Base-by-base conservation (phyloP, 1,284 basidiomycete species). In the Laetiporus sulphureus region DNA sequence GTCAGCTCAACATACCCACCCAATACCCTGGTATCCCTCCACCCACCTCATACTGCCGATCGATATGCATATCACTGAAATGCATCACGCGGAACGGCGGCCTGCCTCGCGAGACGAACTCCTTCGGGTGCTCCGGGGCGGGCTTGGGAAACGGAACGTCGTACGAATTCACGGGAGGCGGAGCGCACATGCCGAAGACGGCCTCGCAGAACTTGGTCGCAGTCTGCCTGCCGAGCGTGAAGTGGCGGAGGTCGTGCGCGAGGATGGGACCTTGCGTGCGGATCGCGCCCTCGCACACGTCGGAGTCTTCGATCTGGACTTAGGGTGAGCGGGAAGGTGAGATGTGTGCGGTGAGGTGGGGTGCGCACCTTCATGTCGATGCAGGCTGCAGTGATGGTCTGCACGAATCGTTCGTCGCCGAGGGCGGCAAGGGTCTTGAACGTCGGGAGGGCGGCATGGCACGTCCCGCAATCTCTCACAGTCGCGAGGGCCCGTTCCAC, bases 61-160 rank as follows among this genome's bases (percentile, higher is more conserved):
- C 75, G 38, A 78, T 72, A 49, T 77, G 75, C 3, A 69, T 71
- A 52, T 77, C 74, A 48, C 72, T 75, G 47, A 77, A 67, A 55
- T 78, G 65, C 29, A 64, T 67, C 5, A 75, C 73, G 45, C 70
- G 66, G 52, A 77, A 67, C 0, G 72, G 68, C 20, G 63, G n/a
- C 19, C 61, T 62, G 10, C 71, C 67, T 4, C 55, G 55, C 3
- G 69, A 70, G 1, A 37, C 47, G 48, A 64, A 68, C 4, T 48
- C 43, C 37, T 62, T 67, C 3, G 65, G 63, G 25, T 59, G 55
- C 1, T 58, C 37, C 2, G 71, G 69, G 3, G 62, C 54, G 2
- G 64, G 33, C 40, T 66, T 65, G 4, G 73, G 70, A 48, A 77
- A 68, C 1, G 65, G 55, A 6, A 78, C 66, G 3, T 55, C 60